A percentile compares a stretch with the other conserved stretches of the same genome.
phyloP scores from a whole-genome alignment of 1,284 basidiomycete genomes.

The Ganoderma resinaceum region DNA sequence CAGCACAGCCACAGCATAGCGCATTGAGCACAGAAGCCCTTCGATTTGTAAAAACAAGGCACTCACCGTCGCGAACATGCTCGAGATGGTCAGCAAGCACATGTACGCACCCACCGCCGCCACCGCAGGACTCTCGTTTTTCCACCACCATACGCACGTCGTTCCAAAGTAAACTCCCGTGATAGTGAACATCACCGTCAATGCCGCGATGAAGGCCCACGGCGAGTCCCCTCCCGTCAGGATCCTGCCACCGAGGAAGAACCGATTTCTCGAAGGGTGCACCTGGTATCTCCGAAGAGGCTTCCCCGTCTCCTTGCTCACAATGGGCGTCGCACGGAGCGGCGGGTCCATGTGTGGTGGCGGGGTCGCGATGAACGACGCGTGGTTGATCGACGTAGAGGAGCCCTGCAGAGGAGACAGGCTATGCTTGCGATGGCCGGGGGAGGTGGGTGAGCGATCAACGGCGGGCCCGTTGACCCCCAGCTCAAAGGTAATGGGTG shows the following conservation, averaged over 20 bases:
- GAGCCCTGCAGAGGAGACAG: conserved; percentile 32
- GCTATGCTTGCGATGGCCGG: conserved; percentile 35
- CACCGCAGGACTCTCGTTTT: conserved; percentile 75
- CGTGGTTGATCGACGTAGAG: conserved; percentile 41
- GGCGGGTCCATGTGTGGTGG: conserved; percentile 35
- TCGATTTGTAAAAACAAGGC: background rate
- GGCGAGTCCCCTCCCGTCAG: conserved; percentile 88
- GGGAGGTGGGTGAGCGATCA: conserved; percentile 29
- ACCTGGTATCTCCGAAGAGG: conserved; percentile 61
- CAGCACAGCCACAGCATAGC: conserved; percentile 27
- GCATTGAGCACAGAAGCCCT: conserved; percentile 2
- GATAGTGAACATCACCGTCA: conserved; percentile 70
- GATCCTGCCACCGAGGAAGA: conserved; percentile 73
- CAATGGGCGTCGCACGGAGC: conserved; percentile 54
- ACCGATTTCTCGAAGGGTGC: conserved; percentile 78
- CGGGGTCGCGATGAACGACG: conserved; percentile 48
- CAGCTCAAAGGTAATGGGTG: conserved; percentile 39
- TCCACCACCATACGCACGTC: conserved; percentile 90
- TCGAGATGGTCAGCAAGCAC: conserved; percentile 75
- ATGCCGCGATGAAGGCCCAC: conserved; percentile 74
- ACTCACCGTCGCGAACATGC: conserved; percentile 79
- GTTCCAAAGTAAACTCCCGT: conserved; percentile 84
- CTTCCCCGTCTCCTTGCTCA: conserved; percentile 49
- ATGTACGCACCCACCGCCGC: conserved; percentile 81
- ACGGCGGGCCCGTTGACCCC: conserved; percentile 29